phyloP scores from a whole-genome alignment of 306 rosid genomes.

The Lablab purpureus region DNA sequence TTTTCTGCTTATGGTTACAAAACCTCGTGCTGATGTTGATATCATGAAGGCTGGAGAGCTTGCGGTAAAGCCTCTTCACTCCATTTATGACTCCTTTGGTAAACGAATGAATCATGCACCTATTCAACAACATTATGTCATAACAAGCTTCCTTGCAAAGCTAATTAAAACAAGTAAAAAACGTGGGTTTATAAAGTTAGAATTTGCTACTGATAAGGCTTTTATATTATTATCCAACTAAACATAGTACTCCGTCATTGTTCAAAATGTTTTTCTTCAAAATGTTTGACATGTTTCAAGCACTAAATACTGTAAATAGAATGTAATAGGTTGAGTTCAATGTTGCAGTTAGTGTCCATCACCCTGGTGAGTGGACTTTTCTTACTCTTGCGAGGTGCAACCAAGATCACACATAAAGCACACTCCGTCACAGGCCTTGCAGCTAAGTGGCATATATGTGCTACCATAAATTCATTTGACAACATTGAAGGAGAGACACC shows the following conservation, averaged over 20 bases:
- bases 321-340: conserved; percentile 26
- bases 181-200: neutral
- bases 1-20: conserved; percentile 63
- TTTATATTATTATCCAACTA: no score
- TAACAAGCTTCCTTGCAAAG: no score
- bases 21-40: conserved; percentile 64
- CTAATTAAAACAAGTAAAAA: neutral
- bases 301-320: conserved; percentile 10
- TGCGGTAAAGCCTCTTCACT: conserved; percentile 57
- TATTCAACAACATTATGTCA: neutral
- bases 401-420: conserved; percentile 91
- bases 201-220: no score
- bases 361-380: conserved; percentile 79
- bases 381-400: conserved; percentile 78
- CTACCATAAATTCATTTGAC: conserved; percentile 79
- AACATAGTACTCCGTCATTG: no score
- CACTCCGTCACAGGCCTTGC: conserved; percentile 81
- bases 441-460: conserved; percentile 88
- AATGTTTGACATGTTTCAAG: conserved; percentile 14
- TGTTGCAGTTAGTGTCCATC: conserved; percentile 78
- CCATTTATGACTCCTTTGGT: neutral
- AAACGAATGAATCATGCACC: neutral
- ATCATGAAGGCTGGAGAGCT: conserved; percentile 86
- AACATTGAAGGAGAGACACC: conserved; percentile 68
- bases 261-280: conserved; percentile 5